Evolutionary conservation across 2,329 filamentous ascomycete species (phyloP), one percentile per base, ranked within the genome.

Genomic region (Coniochaeta sp.): DNA sequence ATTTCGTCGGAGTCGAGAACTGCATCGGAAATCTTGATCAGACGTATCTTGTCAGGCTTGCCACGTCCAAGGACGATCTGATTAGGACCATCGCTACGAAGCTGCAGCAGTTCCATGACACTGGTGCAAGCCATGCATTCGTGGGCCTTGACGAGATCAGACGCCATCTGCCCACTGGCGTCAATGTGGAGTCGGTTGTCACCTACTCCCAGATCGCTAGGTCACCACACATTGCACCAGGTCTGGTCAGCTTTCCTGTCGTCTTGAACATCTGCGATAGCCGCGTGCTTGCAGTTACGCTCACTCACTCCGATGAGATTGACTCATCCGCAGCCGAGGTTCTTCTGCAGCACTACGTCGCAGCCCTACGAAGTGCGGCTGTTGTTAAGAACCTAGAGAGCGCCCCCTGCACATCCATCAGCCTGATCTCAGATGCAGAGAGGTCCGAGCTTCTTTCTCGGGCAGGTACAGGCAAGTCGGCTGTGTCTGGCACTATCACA

Each of bases 41-140:
- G 56, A 58, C 56, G 17, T 58, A 58, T 40, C 36, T 58, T n/a
- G 34, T 58, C 56, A 40, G 56, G 12, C 34, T 58, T 24, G 28
- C 34, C 56, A 58, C 36, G n/a, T 38, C 56, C 5, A 40, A 43
- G 19, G 22, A 43, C 24, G 40, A 40, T 6, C 36, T 24, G n/a
- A 17, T 58, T 24, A n/a, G 19, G 28, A 26, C 17, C 19, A 16
- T 38, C 34, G 19, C 19, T n/a, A 26, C 7, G 16, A 38, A n/a
- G 8, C 34, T 58, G 12, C 33, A 43, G 22, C 33, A 38, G 22
- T 58, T 22, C 22, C 33, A 58, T n/a, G 34, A 43, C 22, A 34
- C n/a, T 9, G 56, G 34, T 40, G 34, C 14, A 31, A 26, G 40
- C 12, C 56, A 58, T 26, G 56, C 56, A 22, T 58, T 58, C 19